Evolutionary conservation across 169 alveolate species (phyloP).

Genomic region (Perkinsus marinus): DNA sequence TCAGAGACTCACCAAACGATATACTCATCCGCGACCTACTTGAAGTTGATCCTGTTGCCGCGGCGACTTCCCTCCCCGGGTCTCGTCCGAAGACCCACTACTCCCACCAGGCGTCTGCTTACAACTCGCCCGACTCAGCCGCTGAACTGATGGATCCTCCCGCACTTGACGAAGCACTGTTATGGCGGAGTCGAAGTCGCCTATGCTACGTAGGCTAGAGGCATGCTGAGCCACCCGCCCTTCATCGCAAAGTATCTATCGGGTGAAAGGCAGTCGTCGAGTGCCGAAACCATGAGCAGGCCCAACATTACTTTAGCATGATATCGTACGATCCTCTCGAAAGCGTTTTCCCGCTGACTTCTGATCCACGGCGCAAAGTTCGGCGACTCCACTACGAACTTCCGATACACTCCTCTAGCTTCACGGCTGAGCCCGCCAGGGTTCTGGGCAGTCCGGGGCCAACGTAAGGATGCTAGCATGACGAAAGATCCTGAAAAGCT

Average conservation of each 20-base stretch:
- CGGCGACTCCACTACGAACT: not conserved
- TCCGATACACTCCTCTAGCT: not conserved
- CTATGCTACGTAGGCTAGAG: not conserved
- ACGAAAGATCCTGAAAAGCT: not conserved
- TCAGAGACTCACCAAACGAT: no score
- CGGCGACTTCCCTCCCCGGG: not conserved
- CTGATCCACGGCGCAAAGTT: not conserved
- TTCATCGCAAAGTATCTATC: not conserved
- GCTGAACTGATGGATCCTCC: not conserved
- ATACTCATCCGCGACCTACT: not conserved
- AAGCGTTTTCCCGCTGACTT: not conserved
- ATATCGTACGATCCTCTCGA: not conserved
- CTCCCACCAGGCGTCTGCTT: not conserved
- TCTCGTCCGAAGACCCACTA: not conserved
- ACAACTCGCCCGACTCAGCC: not conserved
- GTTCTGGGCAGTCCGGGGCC: not conserved
- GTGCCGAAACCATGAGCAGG: no score
- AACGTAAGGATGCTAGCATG: not conserved
- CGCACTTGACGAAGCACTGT: not conserved
- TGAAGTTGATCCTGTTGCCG: not conserved
- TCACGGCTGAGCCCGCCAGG: not conserved
- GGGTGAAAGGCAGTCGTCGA: no score
- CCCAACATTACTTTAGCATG: not conserved
- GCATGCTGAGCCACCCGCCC: not conserved
- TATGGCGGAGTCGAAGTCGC: not conserved